phyloP scores from a whole-genome alignment of 768 basidiomycete species.

The Sporobolomyces roseus region DNA sequence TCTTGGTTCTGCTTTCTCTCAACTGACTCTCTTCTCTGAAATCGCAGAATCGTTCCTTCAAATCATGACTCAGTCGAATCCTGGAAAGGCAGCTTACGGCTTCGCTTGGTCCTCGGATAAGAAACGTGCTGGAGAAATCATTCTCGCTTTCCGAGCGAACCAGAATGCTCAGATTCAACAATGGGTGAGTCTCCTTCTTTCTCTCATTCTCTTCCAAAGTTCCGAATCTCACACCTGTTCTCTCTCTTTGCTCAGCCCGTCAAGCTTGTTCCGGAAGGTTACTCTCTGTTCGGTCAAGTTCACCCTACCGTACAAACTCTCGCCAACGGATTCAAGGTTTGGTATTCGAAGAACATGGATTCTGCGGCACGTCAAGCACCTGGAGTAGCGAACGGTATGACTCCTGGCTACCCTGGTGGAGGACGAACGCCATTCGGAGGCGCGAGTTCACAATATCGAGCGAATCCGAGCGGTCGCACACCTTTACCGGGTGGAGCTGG shows the following conservation, averaged over 20 bases:
- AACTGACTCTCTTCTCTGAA: neutral
- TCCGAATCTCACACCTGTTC: neutral
- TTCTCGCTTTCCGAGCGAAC: slow-evolving; percentile 85
- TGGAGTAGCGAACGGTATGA: neutral
- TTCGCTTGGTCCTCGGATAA: slow-evolving; percentile 73
- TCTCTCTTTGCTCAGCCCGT: slow-evolving; percentile 46
- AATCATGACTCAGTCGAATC: slow-evolving; percentile 87
- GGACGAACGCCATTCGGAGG: slow-evolving; percentile 12
- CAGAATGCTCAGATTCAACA: slow-evolving; percentile 82
- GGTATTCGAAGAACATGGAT: slow-evolving; percentile 18
- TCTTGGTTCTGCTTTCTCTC: neutral
- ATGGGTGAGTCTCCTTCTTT: slow-evolving; percentile 62
- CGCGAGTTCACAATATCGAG: neutral
- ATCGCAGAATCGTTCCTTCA: slow-evolving; percentile 80
- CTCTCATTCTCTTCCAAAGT: neutral
- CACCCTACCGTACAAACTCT: slow-evolving; percentile 27
- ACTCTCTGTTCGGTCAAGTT: slow-evolving; percentile 16
- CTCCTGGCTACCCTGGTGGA: slow-evolving; percentile 19
- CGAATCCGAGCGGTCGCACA: neutral
- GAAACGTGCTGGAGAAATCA: slow-evolving; percentile 86
- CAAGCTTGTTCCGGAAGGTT: slow-evolving; percentile 48
- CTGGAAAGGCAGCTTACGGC: slow-evolving; percentile 89
- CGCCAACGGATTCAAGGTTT: slow-evolving; percentile 34
- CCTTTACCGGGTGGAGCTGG: neutral
- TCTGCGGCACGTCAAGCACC: neutral